Conservation (phyloP, 805 yeast genomes). For the Wickerhamomyces ciferrii region DNA sequence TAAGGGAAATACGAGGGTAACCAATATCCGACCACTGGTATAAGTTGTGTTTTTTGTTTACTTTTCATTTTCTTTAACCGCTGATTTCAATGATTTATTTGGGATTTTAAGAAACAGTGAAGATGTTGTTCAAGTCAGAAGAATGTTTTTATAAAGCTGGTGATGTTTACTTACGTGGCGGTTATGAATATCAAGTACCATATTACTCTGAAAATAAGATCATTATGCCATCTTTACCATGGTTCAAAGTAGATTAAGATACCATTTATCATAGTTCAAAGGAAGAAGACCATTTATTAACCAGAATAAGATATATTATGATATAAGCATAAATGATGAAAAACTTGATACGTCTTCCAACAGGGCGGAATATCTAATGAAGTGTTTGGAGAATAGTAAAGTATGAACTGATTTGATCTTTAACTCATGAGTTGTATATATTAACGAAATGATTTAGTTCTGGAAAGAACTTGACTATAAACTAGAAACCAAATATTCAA, state of each 20-base stretch:
- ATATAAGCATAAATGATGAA: constrained; percentile 5
- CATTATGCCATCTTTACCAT: neutral
- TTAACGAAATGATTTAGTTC: neutral
- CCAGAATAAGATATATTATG: neutral
- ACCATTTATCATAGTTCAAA: neutral
- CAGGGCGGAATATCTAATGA: neutral
- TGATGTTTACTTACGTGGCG: neutral
- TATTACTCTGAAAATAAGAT: neutral
- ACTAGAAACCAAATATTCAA: neutral
- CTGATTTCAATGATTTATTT: too few species aligned
- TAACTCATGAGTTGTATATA: too few species aligned
- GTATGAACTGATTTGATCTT: too few species aligned
- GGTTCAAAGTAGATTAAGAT: neutral
- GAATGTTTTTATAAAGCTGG: neutral
- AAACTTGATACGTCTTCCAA: constrained; percentile 3
- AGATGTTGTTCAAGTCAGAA: neutral
- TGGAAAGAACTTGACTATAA: neutral
- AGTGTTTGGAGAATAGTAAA: neutral
- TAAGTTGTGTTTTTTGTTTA: too few species aligned
- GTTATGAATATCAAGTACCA: neutral
- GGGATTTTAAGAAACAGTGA: too few species aligned
- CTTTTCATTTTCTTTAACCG: too few species aligned
- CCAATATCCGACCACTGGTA: too few species aligned
- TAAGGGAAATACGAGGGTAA: too few species aligned
- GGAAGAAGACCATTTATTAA: neutral